phyloP scores from a whole-genome alignment of 768 basidiomycete species.

The Panus rudis region DNA sequence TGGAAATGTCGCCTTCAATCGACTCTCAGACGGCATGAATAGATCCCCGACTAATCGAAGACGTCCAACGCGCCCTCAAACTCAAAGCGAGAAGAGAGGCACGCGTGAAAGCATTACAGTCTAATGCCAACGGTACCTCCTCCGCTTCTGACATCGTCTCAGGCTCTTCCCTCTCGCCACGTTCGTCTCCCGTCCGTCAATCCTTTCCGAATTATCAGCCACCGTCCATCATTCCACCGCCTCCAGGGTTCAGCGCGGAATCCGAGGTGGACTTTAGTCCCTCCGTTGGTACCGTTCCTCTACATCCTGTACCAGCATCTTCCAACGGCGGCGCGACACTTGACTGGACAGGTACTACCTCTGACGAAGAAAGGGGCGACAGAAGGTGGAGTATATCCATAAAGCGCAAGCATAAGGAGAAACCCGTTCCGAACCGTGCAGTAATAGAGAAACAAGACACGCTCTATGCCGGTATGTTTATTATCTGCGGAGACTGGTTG shows the following conservation, averaged over 20 bases:
- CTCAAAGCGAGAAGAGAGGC: constrained; percentile 73
- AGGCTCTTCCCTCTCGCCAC: constrained; percentile 22
- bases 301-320: constrained; percentile 65
- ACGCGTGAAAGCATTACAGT: constrained; percentile 33
- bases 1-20: background rate
- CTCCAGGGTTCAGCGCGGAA: constrained; percentile 14
- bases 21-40: constrained; percentile 3
- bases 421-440: constrained; percentile 37
- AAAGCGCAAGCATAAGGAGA: constrained; percentile 56
- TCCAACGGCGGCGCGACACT: constrained; percentile 62
- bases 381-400: constrained; percentile 55
- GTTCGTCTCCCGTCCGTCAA: constrained; percentile 22
- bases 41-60: constrained; percentile 79
- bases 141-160: constrained; percentile 22
- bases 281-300: constrained; percentile 38
- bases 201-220: constrained; percentile 9
- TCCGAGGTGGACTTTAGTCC: constrained; percentile 68
- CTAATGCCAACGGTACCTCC: constrained; percentile 11
- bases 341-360: constrained; percentile 60
- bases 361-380: constrained; percentile 53
- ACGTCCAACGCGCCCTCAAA: constrained; percentile 69
- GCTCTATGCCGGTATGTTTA: constrained; percentile 43
- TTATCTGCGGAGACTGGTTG: background rate
- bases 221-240: constrained; percentile 1
- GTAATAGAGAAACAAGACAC: constrained; percentile 55